These are phyloP conservation scores for Citropsis articulata DNA, from an alignment of 345 rosid genomes.

Conservation along the genomic window DNA sequence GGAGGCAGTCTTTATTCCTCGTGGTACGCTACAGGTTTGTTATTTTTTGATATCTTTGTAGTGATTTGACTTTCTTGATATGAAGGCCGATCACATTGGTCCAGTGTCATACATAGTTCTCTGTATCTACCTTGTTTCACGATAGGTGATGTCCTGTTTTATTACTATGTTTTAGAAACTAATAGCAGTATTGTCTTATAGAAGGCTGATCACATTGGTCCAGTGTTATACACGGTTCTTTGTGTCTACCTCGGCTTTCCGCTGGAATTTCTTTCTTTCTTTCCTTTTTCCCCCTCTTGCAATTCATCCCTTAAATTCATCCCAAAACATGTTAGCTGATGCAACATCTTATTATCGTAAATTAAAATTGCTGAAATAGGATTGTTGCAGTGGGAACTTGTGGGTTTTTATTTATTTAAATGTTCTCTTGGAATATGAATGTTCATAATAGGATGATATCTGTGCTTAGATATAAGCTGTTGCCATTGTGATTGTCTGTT, in stretches of 20 bases:
- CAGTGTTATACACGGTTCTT: neutral
- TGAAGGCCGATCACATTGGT: too few species aligned
- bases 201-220: neutral
- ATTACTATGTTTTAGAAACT: neutral
- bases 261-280: neutral
- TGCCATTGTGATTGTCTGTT: neutral
- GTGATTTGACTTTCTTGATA: slow-evolving; percentile 6
- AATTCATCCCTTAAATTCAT: neutral
- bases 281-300: neutral
- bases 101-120: too few species aligned
- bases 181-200: neutral
- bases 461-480: neutral
- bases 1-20: slow-evolving; percentile 73
- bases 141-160: neutral
- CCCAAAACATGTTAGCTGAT: neutral
- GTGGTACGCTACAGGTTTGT: slow-evolving; percentile 98
- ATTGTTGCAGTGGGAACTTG: neutral
- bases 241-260: neutral
- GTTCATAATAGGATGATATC: neutral
- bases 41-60: slow-evolving; percentile 18
- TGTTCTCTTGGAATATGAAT: neutral
- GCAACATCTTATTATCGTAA: neutral
- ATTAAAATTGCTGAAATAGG: neutral
- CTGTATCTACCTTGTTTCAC: too few species aligned
- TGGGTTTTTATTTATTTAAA: neutral